These are phyloP conservation scores for Spergularia azorica DNA, from an alignment of 179 eudicot genomes.

Conservation along the genomic window DNA sequence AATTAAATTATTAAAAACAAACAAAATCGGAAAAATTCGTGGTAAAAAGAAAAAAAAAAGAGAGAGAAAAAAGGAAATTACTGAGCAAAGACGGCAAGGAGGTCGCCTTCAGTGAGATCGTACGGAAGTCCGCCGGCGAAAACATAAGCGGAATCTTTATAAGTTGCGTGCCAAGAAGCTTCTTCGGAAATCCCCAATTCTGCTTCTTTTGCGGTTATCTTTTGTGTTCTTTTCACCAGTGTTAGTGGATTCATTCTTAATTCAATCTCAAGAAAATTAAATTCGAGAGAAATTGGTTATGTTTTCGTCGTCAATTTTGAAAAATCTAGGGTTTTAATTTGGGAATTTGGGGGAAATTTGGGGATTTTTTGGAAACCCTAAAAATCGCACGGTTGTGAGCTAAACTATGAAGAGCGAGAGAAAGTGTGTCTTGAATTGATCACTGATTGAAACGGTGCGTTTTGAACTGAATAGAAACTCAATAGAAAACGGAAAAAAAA, in stretches of 20 bases:
- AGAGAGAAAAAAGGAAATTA: conserved; percentile 16
- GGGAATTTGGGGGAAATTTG: neutral
- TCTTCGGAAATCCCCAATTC: conserved; percentile 79
- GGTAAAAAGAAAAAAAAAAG: neutral
- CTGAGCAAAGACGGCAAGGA: conserved; percentile 92
- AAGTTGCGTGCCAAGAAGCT: conserved; percentile 95
- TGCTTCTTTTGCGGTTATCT: conserved; percentile 74
- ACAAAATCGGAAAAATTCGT: neutral
- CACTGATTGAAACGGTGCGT: too few species aligned
- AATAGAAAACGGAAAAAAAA: too few species aligned
- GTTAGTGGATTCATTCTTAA: conserved; percentile 84
- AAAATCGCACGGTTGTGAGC: conserved; percentile 1
- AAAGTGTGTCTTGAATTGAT: too few species aligned
- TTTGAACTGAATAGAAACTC: too few species aligned
- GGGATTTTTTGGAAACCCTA: conserved; percentile 5
- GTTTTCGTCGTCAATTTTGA: neutral
- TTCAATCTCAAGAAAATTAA: neutral
- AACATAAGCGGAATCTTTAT: conserved; percentile 87
- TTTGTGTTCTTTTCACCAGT: conserved; percentile 79
- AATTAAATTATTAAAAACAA: neutral
- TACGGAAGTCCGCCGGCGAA: conserved; percentile 85
- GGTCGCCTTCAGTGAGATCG: conserved; percentile 96
- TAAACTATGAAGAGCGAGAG: neutral
- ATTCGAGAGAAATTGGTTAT: neutral
- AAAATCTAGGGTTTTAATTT: neutral